These are phyloP conservation scores for Penicillium lagena DNA, from an alignment of 495 filamentous ascomycete species.

Conservation along the genomic window DNA sequence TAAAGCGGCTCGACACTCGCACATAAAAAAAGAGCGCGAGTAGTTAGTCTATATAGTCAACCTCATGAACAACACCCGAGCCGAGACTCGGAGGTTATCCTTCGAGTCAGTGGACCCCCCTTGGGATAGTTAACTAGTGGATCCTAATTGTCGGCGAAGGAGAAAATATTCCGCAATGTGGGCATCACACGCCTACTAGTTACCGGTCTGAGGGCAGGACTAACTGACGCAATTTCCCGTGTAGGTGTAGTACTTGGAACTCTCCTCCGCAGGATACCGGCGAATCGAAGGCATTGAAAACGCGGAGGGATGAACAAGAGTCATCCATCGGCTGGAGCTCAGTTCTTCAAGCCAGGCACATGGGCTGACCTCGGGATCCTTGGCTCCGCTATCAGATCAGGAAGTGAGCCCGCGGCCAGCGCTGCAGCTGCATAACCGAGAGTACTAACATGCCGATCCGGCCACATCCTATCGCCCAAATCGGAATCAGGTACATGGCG, in stretches of 20 bases:
- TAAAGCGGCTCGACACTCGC: not conserved
- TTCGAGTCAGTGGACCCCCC: not conserved
- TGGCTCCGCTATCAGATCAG: not conserved
- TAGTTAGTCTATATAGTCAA: conserved; percentile 2
- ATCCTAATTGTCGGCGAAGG: not conserved
- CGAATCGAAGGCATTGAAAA: too few relatives aligned
- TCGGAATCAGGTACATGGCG: too few relatives aligned
- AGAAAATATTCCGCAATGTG: not conserved
- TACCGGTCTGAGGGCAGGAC: not conserved
- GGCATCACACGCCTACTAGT: not conserved
- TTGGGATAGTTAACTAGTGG: not conserved
- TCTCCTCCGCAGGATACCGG: not conserved
- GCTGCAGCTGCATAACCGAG: not conserved
- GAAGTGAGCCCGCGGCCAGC: not conserved
- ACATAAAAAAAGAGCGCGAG: not conserved
- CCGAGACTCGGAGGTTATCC: conserved; percentile 3
- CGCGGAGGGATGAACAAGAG: too few relatives aligned
- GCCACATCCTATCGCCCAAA: not conserved
- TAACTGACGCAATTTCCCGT: not conserved
- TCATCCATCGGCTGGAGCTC: too few relatives aligned
- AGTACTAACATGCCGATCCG: not conserved
- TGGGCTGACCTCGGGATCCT: not conserved
- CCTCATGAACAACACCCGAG: not conserved
- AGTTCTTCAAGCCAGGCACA: not conserved
- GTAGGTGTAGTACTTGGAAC: not conserved